Base-by-base conservation (phyloP, 441 rosid species). In the Erysimum pusillum region DNA sequence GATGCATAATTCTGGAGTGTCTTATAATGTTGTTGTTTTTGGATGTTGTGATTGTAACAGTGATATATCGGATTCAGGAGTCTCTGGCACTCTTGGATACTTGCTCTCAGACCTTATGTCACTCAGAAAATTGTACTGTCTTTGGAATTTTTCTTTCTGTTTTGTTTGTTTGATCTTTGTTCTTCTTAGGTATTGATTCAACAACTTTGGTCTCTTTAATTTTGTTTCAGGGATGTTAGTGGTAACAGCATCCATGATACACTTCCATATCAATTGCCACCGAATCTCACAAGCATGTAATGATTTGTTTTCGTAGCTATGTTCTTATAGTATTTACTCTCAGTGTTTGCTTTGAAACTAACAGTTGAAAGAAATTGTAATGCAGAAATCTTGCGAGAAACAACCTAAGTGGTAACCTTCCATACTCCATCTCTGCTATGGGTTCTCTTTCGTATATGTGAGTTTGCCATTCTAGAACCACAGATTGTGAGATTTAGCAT, bases 261-360 rank as follows among this genome's bases (percentile, higher is more conserved):
- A 69, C 84, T 96, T 63, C 97, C 99, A 7, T 96, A 91, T 78
- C 99, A 96, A 80, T 70, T 96, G 69, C 99, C 99, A 3, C 98
- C 94, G 2, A 96, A 91, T 83, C 91, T 96, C 84, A 93, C 98
- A 8, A 89, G 88, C 93, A 71, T 96, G 99, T 96, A 93, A 88
- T 74, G 75, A 36, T 71, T 58, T 66, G 49, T 66, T 58, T 34
- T n/a, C 14, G 61, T 56, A 46, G 18, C 53, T 65, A 44, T 52
- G 32, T 67, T 70, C 5, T 38, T 75, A 11, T 63, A 8, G 39
- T 7, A 31, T 60, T 25, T 60, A 31, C 0, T 54, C 42, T 54
- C 9, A 57, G 4, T 13, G 12, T 58, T 51, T 17, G 64, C 2
- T n/a, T 39, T 75, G 38, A 49, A 46, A 13, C 76, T 64, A 69